Evolutionary conservation across 441 rosid species (phyloP), one percentile per base, ranked within the genome.

Genomic region (Theobroma grandiflorum): DNA sequence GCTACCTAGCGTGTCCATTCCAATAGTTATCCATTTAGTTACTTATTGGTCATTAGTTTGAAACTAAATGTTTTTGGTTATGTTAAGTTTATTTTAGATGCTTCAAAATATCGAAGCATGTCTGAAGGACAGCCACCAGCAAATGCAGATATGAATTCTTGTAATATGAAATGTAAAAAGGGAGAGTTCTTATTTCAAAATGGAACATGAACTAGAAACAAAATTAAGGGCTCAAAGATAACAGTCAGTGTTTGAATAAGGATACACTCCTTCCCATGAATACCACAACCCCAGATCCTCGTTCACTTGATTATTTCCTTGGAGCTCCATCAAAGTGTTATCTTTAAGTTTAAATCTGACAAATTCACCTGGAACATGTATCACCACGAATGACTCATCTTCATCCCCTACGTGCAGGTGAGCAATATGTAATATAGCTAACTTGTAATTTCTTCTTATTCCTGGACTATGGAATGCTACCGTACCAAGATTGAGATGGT

Each of bases 261-360:
- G 75, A 78, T 78, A 58, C 9, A 78, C 81, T 43, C 35, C 57
- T 47, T 78, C 76, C 81, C 81, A 78, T 5, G 61, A 57, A 71
- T 57, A 71, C 69, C 75, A 68, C 42, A 69, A 35, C 3, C 78
- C 69, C 61, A 69, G 6, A 12, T 6, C 22, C 47, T 35, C 12
- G 5, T 43, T 37, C 58, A 37, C 42, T 53, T 33, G 47, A 35
- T 50, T 7, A 42, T 14, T 18, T 20, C 38, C 43, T 4, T 12
- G 33, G 9, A 20, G 53, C 55, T 26, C 55, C 35, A 10, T 45
- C 33, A 68, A 22, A 11, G 33, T 45, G 35, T 68, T 76, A 8
- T 68, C 80, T 67, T 63, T 53, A 49, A 76, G 55, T 11, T 70
- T 81, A 42, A 47, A 61, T 1, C 16, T 14, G 31, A 74, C 10